These are phyloP conservation scores for Exidia glandulosa DNA, from an alignment of 768 basidiomycete genomes.

Conservation along the genomic window DNA sequence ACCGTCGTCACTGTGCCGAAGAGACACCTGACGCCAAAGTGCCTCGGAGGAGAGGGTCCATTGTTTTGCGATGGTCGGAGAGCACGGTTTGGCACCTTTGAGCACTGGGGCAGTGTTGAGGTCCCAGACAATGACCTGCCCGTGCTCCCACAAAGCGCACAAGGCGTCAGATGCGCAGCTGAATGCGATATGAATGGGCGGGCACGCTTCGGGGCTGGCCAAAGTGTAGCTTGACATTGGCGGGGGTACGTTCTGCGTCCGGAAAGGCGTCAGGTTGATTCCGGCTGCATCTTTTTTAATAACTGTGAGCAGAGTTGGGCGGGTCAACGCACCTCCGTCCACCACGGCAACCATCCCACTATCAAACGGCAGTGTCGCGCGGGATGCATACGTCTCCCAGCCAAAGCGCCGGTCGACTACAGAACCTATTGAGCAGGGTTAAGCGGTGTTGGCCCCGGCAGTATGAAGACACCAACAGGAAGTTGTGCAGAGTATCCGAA, in stretches of 20 bases:
- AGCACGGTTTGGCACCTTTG: not conserved
- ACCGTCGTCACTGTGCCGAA: not conserved
- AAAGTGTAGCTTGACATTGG: slow-evolving; percentile 74
- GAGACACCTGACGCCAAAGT: not conserved
- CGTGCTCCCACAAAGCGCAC: slow-evolving; percentile 61
- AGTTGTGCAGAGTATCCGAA: slow-evolving; percentile 52
- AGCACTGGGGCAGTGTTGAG: slow-evolving; percentile 44
- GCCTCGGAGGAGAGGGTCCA: not conserved
- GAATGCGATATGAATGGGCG: slow-evolving; percentile 60
- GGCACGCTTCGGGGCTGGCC: slow-evolving; percentile 11
- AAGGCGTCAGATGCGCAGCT: slow-evolving; percentile 45
- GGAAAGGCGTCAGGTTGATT: slow-evolving; percentile 83
- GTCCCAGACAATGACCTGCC: slow-evolving; percentile 57
- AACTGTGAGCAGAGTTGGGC: slow-evolving; percentile 1
- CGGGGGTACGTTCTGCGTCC: slow-evolving; percentile 93
- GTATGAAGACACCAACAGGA: too few relatives aligned
- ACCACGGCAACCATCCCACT: slow-evolving; percentile 82
- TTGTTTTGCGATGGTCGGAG: not conserved
- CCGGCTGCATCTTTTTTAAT: slow-evolving; percentile 33
- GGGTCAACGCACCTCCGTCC: slow-evolving; percentile 60
- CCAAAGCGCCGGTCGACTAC: slow-evolving; percentile 51
- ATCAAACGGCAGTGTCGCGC: slow-evolving; percentile 49
- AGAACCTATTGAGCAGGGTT: too few relatives aligned
- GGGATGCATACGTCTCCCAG: slow-evolving; percentile 71
- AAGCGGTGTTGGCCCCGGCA: too few relatives aligned